A percentile compares a stretch with the other conserved stretches of the same genome.
Conservation (phyloP, 768 basidiomycete genomes). For the Rhodocollybia butyracea region DNA sequence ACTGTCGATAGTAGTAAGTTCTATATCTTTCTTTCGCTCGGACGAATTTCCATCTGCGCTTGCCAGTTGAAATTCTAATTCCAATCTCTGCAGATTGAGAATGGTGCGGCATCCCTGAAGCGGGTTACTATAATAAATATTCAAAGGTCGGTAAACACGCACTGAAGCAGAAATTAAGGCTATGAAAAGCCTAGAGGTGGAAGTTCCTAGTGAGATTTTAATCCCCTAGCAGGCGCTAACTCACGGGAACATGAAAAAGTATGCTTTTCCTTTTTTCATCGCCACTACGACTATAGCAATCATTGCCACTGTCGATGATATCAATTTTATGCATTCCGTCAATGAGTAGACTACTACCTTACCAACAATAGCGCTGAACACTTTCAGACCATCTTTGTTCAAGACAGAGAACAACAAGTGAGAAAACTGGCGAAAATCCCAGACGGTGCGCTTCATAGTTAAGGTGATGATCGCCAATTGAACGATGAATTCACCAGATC, state of each 20-base stretch:
- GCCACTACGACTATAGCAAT: not conserved
- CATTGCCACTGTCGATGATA: conserved; percentile 7
- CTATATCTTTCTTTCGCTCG: not conserved
- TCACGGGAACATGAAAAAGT: not conserved
- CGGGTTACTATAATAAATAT: too few species aligned
- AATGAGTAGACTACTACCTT: too few species aligned
- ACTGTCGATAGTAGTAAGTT: not conserved
- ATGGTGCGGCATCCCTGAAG: not conserved
- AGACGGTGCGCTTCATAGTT: not conserved
- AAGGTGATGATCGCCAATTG: not conserved
- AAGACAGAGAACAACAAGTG: not conserved
- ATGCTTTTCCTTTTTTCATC: not conserved
- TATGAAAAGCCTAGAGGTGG: not conserved
- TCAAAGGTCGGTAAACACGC: not conserved
- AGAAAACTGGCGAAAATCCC: conserved; percentile 2
- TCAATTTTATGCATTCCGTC: too few species aligned
- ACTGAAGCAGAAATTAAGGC: not conserved
- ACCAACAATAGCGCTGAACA: not conserved
- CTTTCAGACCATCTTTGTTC: not conserved
- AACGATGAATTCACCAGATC: not conserved
- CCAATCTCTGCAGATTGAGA: not conserved
- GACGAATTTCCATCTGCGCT: not conserved
- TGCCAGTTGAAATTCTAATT: too few species aligned
- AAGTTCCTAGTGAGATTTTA: too few species aligned
- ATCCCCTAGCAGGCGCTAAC: too few species aligned